Conservation (phyloP, 768 basidiomycete genomes). For the Coprinellus aureogranulatus region DNA sequence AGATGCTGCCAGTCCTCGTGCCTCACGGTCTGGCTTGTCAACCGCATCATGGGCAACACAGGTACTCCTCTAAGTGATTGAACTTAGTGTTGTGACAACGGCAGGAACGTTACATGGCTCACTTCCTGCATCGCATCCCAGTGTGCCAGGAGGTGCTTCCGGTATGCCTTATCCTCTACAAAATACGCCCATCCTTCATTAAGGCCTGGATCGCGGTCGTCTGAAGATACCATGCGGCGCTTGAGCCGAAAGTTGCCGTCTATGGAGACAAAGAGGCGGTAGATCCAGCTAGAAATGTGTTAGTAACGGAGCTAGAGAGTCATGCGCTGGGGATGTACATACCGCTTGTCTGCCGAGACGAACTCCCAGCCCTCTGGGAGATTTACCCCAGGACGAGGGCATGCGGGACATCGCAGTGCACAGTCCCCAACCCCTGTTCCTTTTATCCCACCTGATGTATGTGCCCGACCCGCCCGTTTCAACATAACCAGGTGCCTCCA, state of each 20-base stretch:
- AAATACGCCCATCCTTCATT: constrained; percentile 21
- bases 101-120: neutral
- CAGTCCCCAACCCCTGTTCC: constrained; percentile 21
- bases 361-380: constrained; percentile 21
- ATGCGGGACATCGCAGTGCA: constrained; percentile 29
- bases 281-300: constrained; percentile 15
- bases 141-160: neutral
- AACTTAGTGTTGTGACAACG: no score
- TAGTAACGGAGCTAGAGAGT: neutral
- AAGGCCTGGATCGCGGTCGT: constrained; percentile 19
- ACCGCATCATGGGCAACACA: constrained; percentile 16
- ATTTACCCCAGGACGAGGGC: constrained; percentile 29
- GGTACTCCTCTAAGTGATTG: constrained; percentile 12
- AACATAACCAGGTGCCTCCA: constrained; percentile 21
- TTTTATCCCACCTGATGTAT: constrained; percentile 15
- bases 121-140: neutral
- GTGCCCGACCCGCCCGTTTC: constrained; percentile 25
- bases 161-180: neutral
- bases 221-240: constrained; percentile 18
- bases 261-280: constrained; percentile 19
- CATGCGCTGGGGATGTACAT: neutral
- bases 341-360: neutral
- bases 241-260: constrained; percentile 29
- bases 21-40: constrained; percentile 13
- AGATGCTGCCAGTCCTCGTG: constrained; percentile 17